These are phyloP conservation scores for Suhomyces pyralidae DNA, from an alignment of 805 yeast species.

Conservation along the genomic window DNA sequence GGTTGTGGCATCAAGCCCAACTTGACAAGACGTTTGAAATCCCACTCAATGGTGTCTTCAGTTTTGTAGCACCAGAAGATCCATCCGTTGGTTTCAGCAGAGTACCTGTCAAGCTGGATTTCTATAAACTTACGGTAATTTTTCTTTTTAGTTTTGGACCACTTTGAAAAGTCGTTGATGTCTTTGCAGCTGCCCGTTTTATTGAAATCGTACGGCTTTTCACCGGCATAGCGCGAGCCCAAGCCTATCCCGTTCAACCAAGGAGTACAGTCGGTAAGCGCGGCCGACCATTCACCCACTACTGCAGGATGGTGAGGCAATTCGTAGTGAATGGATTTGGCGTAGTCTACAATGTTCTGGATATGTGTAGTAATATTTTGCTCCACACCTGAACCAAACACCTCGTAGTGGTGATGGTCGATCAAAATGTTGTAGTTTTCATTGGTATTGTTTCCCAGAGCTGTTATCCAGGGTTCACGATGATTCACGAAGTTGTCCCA, in stretches of 20 bases:
- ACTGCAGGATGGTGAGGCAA: conserved; percentile 46
- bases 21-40: conserved; percentile 48
- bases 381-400: conserved; percentile 28
- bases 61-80: conserved; percentile 73
- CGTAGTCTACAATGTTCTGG: conserved; percentile 28
- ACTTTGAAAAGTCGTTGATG: conserved; percentile 34
- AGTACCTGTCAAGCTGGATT: conserved; percentile 56
- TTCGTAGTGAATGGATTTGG: conserved; percentile 33
- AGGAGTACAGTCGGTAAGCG: conserved; percentile 64
- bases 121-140: conserved; percentile 56
- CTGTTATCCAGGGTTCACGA: conserved; percentile 9
- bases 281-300: conserved; percentile 36
- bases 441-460: conserved; percentile 5
- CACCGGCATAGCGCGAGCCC: conserved; percentile 61
- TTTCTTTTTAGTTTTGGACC: conserved; percentile 41
- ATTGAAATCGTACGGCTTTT: conserved; percentile 28
- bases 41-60: conserved; percentile 67
- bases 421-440: conserved; percentile 31
- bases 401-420: conserved; percentile 43
- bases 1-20: conserved; percentile 62
- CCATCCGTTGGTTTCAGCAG: conserved; percentile 50
- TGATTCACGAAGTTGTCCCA: conserved; percentile 48
- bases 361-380: conserved; percentile 29
- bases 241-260: conserved; percentile 70
- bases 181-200: conserved; percentile 44